These are phyloP conservation scores for Pilasporangium apinafurcum DNA, from an alignment of 352 stramenopile genomes.

Conservation along the genomic window DNA sequence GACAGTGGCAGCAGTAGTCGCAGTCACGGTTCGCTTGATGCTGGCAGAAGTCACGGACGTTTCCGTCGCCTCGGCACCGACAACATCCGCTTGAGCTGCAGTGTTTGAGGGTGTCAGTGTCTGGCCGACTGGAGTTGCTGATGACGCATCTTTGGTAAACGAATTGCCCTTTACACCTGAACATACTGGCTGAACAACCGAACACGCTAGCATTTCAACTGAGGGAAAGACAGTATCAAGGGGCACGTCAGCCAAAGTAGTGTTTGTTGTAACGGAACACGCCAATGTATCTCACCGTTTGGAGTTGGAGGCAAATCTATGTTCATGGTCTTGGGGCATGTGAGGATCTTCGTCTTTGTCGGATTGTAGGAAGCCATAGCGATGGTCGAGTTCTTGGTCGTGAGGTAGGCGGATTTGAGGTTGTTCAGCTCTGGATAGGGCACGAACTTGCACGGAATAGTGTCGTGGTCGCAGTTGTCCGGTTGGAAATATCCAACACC, in stretches of 20 bases:
- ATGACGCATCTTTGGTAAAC: conserved; percentile 33
- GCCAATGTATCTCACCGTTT: conserved; percentile 1
- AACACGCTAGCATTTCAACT: conserved; percentile 47
- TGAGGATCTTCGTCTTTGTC: conserved; percentile 21
- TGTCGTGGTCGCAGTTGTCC: conserved; percentile 59
- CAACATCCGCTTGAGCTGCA: no score
- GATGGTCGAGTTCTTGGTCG: conserved; percentile 48
- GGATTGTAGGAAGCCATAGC: conserved; percentile 29
- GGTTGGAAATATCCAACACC: conserved; percentile 69
- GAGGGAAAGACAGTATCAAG: no score
- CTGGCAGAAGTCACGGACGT: no score
- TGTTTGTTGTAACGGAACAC: no score
- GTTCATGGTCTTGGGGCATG: conserved; percentile 31
- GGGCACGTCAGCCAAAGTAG: neutral
- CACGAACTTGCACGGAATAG: conserved; percentile 41
- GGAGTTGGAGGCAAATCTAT: conserved; percentile 9
- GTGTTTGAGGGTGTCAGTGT: no score
- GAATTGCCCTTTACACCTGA: conserved; percentile 45
- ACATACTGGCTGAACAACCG: conserved; percentile 42
- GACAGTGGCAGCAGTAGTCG: no score
- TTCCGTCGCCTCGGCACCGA: no score
- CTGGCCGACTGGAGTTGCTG: no score
- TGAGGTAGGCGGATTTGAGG: conserved; percentile 72
- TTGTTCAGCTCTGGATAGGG: conserved; percentile 70
- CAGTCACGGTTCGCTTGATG: no score